Evolutionary conservation across 805 yeast genomes (phyloP), one percentile per base, ranked within the genome.

Genomic region (Starmerella tilneyi): DNA sequence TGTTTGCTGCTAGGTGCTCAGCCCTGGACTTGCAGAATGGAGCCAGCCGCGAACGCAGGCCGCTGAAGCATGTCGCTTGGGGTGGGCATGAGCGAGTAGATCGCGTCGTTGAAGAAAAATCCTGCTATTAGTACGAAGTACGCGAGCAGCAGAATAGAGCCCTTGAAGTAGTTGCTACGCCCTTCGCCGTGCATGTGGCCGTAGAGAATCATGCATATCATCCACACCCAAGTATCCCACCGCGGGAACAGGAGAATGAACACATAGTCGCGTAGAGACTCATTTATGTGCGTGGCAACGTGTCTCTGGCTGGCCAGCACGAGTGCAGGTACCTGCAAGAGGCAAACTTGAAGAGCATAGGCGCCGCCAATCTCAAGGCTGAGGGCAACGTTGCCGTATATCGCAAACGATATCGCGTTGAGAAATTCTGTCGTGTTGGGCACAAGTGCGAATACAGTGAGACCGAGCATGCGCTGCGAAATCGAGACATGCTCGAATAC

Each of bases 301-400:
- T 54, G 47, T 56, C 55, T 64, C 46, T 81, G 72, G 2, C 95
- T 81, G 59, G 74, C 85, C 11, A 89, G 59, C 9, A 86, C 94
- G 59, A 92, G 72, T 2, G 92, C 79, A 0, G 98, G 98, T 38
- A 92, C 84, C 61, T 92, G 98, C 53, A 92, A 71, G 47, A 92
- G 68, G 55, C 95, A 89, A 13, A 92, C 98, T 63, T 92, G 98
- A 48, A 92, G 70, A 0, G 95, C 98, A 61, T 92, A 92, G 0
- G 98, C 98, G 51, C 94, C 79, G 49, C 98, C 98, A 63, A 92
- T 92, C 61, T 92, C 98, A 94, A 92, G 84, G 2, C 95, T 84
- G 37, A 92, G 68, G 0, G 98, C 95, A 44, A 92, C 95, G 55
- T 92, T 92, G 1, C 98, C 98, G 55, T 89, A 78, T 55, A 85